Evolutionary conservation across 176 grass and related monocot genomes (phyloP), one percentile per base, ranked within the genome.

Genomic region (Luzula sylvatica): DNA sequence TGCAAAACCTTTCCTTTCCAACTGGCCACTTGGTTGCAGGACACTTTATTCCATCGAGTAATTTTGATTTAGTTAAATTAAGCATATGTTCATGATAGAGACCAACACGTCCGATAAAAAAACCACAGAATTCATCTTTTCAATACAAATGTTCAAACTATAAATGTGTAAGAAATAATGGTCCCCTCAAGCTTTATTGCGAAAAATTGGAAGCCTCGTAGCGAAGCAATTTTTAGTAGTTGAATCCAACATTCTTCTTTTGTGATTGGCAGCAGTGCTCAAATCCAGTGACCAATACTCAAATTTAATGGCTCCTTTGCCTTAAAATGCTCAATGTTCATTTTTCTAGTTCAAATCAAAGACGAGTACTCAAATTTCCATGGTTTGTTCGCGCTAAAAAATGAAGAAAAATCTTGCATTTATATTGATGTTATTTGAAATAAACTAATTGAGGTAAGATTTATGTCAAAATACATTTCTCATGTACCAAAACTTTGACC

Each of bases 21-120:
- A 87, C 78, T 82, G 74, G 73, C 73, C 73, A 87, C 59, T 71
- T 87, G 49, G 70, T 78, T 51, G 18, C 16, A 30, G 28, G 26
- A 0, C 15, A 1, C 16, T 52, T 82, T 55, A 74, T 71, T 38
- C 20, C 35, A 50, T 0, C n/a, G n/a, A 0, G 65, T 50, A 46
- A 67, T 17, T 7, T 58, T 73, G 25, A 14, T 44, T 43, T 27
- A 20, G 7, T 65, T 5, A 52, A 50, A 58, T 25, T 24, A n/a
- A 29, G 7, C 1, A 14, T 20, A 61, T 23, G 44, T 69, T 53
- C 41, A 50, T 26, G 54, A 17, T 52, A 12, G 5, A 23, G 1
- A 7, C 40, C 0, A 39, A 4, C 55, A 53, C 70, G 67, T 22
- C 0, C 0, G 17, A 2, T 3, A 45, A 35, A 0, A 20, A 71